These are phyloP conservation scores for Mariannaea sp. DNA, from an alignment of 2,329 filamentous ascomycete species.

Conservation along the genomic window DNA sequence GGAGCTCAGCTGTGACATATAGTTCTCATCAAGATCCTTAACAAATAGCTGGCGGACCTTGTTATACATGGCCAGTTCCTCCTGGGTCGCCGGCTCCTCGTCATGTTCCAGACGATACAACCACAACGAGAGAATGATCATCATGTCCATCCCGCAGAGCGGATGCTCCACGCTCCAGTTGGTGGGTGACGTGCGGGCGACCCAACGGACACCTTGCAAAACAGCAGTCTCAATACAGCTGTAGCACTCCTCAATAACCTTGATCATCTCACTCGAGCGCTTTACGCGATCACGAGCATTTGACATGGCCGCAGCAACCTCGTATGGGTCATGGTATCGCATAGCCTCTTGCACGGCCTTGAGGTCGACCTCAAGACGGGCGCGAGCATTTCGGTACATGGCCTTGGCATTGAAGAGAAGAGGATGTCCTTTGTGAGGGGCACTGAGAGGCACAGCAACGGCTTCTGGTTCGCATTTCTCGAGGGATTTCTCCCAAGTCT, in stretches of 20 bases:
- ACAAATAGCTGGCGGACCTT: slow-evolving; percentile 90
- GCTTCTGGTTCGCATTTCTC: slow-evolving; percentile 91
- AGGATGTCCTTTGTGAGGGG: slow-evolving; percentile 93
- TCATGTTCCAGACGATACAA: slow-evolving; percentile 99
- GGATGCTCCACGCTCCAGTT: slow-evolving; percentile 99
- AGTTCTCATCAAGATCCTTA: slow-evolving; percentile 83
- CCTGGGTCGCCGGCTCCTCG: slow-evolving; percentile 84
- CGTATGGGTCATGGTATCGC: slow-evolving; percentile 95
- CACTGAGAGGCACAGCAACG: slow-evolving; percentile 85
- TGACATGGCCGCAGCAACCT: slow-evolving; percentile 96
- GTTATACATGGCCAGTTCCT: slow-evolving; percentile 88
- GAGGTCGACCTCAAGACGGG: slow-evolving; percentile 90
- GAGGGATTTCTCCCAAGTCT: slow-evolving; percentile 98
- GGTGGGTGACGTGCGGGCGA: slow-evolving; percentile 94
- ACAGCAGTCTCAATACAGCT: slow-evolving; percentile 97
- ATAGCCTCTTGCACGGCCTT: slow-evolving; percentile 96
- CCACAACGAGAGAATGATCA: slow-evolving; percentile 98
- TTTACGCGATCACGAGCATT: slow-evolving; percentile 91
- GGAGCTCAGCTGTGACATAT: slow-evolving; percentile 86
- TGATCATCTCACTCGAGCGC: slow-evolving; percentile 96
- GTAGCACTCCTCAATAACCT: slow-evolving; percentile 97
- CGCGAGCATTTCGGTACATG: slow-evolving; percentile 91
- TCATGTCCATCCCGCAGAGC: slow-evolving; percentile 92
- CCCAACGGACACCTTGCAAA: slow-evolving; percentile 93
- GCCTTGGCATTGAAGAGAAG: slow-evolving; percentile 98